Evolutionary conservation across 208 protist species (phyloP).

Genomic region (Jaenimonas drosophilae): DNA sequence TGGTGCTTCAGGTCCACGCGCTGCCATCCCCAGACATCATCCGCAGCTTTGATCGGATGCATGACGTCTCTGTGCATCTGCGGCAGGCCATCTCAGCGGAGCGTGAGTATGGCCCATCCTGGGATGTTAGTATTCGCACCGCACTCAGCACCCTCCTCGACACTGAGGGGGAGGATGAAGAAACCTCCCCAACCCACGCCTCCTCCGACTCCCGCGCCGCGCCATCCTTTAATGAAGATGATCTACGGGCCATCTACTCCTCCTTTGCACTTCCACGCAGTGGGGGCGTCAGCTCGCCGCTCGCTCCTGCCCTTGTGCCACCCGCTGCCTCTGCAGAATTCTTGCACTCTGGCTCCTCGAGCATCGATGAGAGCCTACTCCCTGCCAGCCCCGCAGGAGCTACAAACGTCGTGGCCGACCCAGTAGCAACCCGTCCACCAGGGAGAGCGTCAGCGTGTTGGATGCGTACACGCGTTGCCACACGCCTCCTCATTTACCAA

Average conservation of each 20-base stretch:
- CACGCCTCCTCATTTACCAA: constrained; percentile 37
- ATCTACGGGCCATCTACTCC: no score
- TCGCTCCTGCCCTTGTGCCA: no score
- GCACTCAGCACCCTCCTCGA: not conserved
- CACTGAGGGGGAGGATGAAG: not conserved
- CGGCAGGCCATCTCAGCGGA: constrained; percentile 1
- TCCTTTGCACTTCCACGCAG: not conserved
- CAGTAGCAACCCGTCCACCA: no score
- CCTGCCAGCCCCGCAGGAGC: not conserved
- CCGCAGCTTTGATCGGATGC: constrained; percentile 46
- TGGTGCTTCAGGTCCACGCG: constrained; percentile 56
- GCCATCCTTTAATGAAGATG: no score
- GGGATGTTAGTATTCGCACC: not conserved
- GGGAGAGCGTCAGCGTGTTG: constrained; percentile 13
- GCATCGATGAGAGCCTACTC: not conserved
- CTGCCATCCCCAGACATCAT: constrained; percentile 44
- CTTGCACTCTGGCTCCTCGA: not conserved
- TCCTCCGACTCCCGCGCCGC: not conserved
- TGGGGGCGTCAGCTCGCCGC: no score
- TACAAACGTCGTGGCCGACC: not conserved
- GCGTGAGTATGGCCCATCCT: not conserved
- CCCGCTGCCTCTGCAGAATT: no score
- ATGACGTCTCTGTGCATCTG: constrained; percentile 39
- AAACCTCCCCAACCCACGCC: not conserved
- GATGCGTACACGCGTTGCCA: constrained; percentile 31